Base-by-base conservation (phyloP, 2,329 filamentous ascomycete genomes). In the Aciculosporium take region DNA sequence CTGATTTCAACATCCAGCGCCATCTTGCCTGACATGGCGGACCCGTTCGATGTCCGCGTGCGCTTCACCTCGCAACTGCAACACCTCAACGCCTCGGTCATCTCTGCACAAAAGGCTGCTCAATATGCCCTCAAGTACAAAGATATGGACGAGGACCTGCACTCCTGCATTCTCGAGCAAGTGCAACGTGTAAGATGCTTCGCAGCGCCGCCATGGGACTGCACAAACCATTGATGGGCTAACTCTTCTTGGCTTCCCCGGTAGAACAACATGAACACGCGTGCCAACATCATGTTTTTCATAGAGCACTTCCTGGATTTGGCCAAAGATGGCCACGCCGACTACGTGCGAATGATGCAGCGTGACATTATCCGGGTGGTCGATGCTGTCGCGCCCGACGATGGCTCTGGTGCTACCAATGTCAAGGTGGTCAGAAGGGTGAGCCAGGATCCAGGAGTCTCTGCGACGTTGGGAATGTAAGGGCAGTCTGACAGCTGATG, bases 251-350 rank as follows among this genome's bases (percentile, higher is more conserved):
- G 10, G 7, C 21, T 25, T 6, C 2, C 7, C 10, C 10, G 23
- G 25, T 37, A 88, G 75, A 94, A 85, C 51, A 89, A 84, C 50
- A 94, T 98, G 83, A 98, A 98, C 63, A 94, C 81, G 39, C 75
- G 89, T 46, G 93, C 91, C 45, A 98, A 98, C 59, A 96, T 98
- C 60, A 94, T 98, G 83, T 98, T 94, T 64, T 98, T 98, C 62
- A 82, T 98, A 56, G 89, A 96, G 56, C 83, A 89, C 51, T 84
- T 98, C 51, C 84, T 93, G 57, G 89, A 96, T 57, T 72, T 86
- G 63, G 84, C 86, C 18, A 72, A 76, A 47, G 84, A 86, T 49
- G 75, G 78, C 48, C 79, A 91, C 51, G 65, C 74, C 40, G 80
- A 85, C 47, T 98, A 94, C 56, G 79, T 95, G 23, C 77, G 82